Conservation (phyloP, 1,139 yeast species). For the Geotrichum fermentans region DNA sequence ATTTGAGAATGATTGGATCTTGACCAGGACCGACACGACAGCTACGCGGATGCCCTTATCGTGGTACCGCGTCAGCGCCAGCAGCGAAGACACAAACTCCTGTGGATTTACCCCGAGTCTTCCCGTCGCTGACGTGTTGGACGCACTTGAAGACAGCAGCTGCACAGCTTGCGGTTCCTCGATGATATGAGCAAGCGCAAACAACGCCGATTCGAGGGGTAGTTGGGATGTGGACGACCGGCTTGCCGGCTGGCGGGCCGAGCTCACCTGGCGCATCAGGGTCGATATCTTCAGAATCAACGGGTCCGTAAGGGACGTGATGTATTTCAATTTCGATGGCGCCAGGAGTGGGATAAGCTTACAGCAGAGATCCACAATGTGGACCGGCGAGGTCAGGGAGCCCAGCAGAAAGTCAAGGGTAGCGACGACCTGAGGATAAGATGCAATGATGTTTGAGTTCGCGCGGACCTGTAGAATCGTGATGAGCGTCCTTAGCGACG, state of each 20-base stretch:
- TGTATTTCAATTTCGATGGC: slow-evolving; percentile 22
- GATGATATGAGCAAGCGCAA: slow-evolving; percentile 32
- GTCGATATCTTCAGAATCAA: slow-evolving; percentile 23
- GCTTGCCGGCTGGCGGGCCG: slow-evolving; percentile 1
- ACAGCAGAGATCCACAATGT: slow-evolving; percentile 27
- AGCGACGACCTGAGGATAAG: slow-evolving; percentile 27
- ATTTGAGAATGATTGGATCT: slow-evolving; percentile 28
- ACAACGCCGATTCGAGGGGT: slow-evolving; percentile 29
- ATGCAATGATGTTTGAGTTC: slow-evolving; percentile 23
- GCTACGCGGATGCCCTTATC: slow-evolving; percentile 32
- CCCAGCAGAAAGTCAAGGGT: slow-evolving; percentile 25
- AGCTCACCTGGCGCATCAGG: slow-evolving; percentile 15
- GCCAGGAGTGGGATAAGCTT: slow-evolving; percentile 28
- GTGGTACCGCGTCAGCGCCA: slow-evolving; percentile 29
- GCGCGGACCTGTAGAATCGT: slow-evolving; percentile 28
- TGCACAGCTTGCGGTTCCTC: slow-evolving; percentile 23
- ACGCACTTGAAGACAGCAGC: slow-evolving; percentile 17
- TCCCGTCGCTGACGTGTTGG: slow-evolving; percentile 18
- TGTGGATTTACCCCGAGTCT: slow-evolving; percentile 19
- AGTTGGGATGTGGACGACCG: not conserved
- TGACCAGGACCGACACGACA: slow-evolving; percentile 34
- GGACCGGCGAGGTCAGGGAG: slow-evolving; percentile 21
- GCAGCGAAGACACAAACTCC: slow-evolving; percentile 27
- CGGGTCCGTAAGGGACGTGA: slow-evolving; percentile 22
- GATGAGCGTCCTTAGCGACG: slow-evolving; percentile 30